Conservation (phyloP, 2,329 filamentous ascomycete species). For the Alternaria sp. region DNA sequence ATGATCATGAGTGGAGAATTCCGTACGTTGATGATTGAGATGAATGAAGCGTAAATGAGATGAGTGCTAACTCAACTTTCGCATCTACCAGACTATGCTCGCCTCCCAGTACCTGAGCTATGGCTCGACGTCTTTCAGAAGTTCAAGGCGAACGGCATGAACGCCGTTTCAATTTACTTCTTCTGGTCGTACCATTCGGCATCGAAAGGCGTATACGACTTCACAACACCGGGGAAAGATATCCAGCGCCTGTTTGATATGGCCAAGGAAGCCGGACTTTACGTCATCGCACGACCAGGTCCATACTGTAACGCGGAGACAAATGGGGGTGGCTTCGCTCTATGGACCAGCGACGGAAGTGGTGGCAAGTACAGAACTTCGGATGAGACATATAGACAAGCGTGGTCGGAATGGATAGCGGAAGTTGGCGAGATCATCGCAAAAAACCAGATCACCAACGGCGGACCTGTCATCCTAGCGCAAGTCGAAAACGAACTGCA, state of each 20-base stretch:
- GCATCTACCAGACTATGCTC: constrained; percentile 51
- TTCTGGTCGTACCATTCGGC: constrained; percentile 60
- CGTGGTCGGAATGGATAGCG: constrained; percentile 58
- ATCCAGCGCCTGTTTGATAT: constrained; percentile 59
- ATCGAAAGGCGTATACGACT: constrained; percentile 56
- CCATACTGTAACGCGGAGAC: constrained; percentile 62
- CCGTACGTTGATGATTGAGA: constrained; percentile 22
- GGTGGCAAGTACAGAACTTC: constrained; percentile 53
- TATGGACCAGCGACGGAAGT: constrained; percentile 57
- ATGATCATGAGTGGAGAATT: constrained; percentile 61
- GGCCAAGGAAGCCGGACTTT: constrained; percentile 60
- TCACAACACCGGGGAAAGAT: constrained; percentile 59
- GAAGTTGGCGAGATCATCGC: constrained; percentile 57
- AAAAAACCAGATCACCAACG: constrained; percentile 58
- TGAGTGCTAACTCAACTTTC: background rate
- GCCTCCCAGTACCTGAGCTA: constrained; percentile 61
- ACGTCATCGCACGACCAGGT: constrained; percentile 59
- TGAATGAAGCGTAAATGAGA: background rate
- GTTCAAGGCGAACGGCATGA: constrained; percentile 61
- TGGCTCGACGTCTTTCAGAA: constrained; percentile 64
- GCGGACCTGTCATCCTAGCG: constrained; percentile 59
- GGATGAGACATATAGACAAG: constrained; percentile 53
- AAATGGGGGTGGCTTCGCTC: constrained; percentile 55
- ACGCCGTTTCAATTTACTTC: constrained; percentile 59
- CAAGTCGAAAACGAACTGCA: constrained; percentile 63